Evolutionary conservation across 2,329 filamentous ascomycete species (phyloP), one percentile per base, ranked within the genome.

Genomic region (Xylaria sp.): DNA sequence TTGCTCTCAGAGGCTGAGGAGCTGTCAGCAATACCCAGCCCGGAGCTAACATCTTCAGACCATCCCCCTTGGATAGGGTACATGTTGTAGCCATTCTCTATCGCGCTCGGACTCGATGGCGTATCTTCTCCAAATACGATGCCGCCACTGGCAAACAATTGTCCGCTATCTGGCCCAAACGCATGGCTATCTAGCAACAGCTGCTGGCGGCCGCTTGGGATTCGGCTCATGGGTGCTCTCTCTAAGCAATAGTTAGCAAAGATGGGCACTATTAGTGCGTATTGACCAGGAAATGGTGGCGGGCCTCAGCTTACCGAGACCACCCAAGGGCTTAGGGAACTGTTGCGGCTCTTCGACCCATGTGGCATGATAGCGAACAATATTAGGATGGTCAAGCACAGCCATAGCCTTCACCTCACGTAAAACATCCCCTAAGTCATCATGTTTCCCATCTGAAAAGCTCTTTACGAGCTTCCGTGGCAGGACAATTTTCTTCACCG

Each of bases 1-100:
- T 77, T 70, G 58, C 71, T 76, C 33, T 73, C 73, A 18, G 63
- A 71, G n/a, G 70, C 67, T 6, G 67, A 63, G n/a, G 70, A 66
- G 13, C 43, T 43, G 15, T 75, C 73, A 31, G 77, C 74, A n/a
- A 75, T 75, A 62, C 76, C 70, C 1, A 79, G 75, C 2, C 69
- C 71, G 18, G 78, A 74, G 43, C 74, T 75, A 46, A 80, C 80
- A 48, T 81, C 76, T 52, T 85, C 81, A 25, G 83, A 76, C 75
- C 73, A 76, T 56, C 75, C 73, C 28, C 20, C 71, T 9, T 64
- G 71, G 6, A 31, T 57, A 3, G 28, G 33, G 23, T 41, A 56
- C 2, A 41, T 0, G 36, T 66, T 49, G 15, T 64, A 59, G 43
- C 6, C 15, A 3, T 65, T 64, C 9, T 18, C 23, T 39, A 55